Percentiles rank a stretch among this genome's conserved stretches.
Conservation (phyloP, 1,139 yeast genomes). For the Chernovozyma sophiae-reginae region DNA sequence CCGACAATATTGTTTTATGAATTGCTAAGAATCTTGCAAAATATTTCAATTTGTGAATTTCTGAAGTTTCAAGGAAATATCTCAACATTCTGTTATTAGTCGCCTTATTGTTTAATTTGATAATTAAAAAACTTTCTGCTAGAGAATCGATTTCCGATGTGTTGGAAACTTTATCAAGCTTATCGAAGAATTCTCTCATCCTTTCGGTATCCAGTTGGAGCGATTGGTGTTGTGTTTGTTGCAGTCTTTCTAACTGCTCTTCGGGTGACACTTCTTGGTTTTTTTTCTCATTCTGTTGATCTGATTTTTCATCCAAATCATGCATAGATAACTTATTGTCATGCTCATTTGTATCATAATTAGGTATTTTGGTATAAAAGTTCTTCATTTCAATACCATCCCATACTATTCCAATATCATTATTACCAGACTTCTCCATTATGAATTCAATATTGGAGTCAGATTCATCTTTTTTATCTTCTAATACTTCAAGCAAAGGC, state of each 20-base stretch:
- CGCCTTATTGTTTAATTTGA: constrained; percentile 64
- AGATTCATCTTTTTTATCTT: constrained; percentile 11
- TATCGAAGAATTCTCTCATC: constrained; percentile 39
- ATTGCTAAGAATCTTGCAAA: constrained; percentile 70
- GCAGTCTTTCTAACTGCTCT: neutral
- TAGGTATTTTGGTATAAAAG: constrained; percentile 50
- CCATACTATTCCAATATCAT: constrained; percentile 52
- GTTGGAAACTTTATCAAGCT: constrained; percentile 42
- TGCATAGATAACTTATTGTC: constrained; percentile 19
- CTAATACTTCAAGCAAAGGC: constrained; percentile 22
- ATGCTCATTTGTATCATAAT: too few relatives aligned
- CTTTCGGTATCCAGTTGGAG: constrained; percentile 35
- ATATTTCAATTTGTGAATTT: constrained; percentile 40
- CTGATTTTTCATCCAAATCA: constrained; percentile 17
- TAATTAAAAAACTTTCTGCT: constrained; percentile 51
- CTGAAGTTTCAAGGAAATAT: constrained; percentile 49
- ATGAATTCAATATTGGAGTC: constrained; percentile 18
- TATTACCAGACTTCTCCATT: constrained; percentile 8
- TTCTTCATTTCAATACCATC: constrained; percentile 57
- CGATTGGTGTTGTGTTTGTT: neutral
- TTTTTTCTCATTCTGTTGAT: constrained; percentile 3
- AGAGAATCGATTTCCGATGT: constrained; percentile 54
- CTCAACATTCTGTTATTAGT: constrained; percentile 59
- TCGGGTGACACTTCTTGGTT: constrained; percentile 1
- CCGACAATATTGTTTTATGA: constrained; percentile 45